Conservation (phyloP, 148 eudicot species). For the Arctostaphylos glauca region DNA sequence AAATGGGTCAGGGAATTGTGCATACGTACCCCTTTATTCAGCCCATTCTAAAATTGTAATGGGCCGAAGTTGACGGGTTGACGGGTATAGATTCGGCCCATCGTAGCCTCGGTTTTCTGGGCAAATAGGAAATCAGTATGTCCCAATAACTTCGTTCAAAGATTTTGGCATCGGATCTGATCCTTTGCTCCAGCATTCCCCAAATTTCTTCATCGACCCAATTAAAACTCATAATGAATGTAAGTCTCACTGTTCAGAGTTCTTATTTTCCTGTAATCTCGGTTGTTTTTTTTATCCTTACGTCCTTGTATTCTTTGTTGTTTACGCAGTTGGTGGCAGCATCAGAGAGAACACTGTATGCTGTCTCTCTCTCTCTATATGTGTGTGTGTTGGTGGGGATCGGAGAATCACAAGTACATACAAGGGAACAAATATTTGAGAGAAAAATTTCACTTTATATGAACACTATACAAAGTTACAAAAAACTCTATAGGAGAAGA, state of each 20-base stretch:
- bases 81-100: neutral
- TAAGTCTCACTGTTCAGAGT: neutral
- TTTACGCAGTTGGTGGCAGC: slow-evolving; percentile 7
- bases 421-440: no score
- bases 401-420: no score
- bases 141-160: neutral
- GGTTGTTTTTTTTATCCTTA: neutral
- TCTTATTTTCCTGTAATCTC: neutral
- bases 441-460: no score
- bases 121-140: neutral
- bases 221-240: neutral
- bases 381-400: no score
- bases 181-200: neutral
- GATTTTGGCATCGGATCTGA: neutral
- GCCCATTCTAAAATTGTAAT: neutral
- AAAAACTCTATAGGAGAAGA: no score
- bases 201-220: slow-evolving; percentile 5
- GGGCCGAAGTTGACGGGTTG: neutral
- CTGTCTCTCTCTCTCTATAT: neutral
- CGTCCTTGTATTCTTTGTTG: neutral
- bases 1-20: neutral
- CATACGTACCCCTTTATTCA: neutral
- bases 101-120: neutral
- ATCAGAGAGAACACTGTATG: slow-evolving; percentile 17
- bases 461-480: no score